Base-by-base conservation (phyloP, 2,329 filamentous ascomycete species). In the Fusarium concolor region DNA sequence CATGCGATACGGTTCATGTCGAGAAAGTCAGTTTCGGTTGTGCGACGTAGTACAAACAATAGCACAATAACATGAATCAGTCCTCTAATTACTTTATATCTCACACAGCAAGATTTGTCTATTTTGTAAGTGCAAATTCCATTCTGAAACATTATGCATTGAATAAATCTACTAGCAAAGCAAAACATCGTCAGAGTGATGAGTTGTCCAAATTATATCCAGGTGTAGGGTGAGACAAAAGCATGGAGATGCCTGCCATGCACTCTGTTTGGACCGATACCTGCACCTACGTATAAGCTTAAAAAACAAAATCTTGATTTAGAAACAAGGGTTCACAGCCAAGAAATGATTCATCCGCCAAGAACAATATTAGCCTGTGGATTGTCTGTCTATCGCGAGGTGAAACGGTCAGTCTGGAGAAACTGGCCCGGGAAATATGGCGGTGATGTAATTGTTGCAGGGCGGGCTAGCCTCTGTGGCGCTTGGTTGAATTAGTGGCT, bases 221-320 rank as follows among this genome's bases (percentile, higher is more conserved):
- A n/a, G n/a, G 22, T 56, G 17, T 56, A 58, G 55, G 55, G 55
- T 58, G 55, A 53, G 41, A 53, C 54, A 22, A 17, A 20, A 18
- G 17, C 20, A 56, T 56, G 46, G 28, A 56, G 18, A 51, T 51
- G 52, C 33, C 43, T 50, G 43, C 11, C 20, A 12, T 33, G 29
- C 29, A 33, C 4, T 12, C n/a, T 28, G 29, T 15, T 35, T 35
- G 31, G 31, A 9, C 15, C 31, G 17, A 7, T 5, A 9, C 3
- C 26, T 35, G 22, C 29, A 46, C n/a, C 20, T 29, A 14, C 24
- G 17, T n/a, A 37, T 56, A 56, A 56, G 54, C 54, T 56, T 56
- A 55, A 41, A 45, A 53, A 42, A 24, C 10, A 29, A 29, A 55
- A 55, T 44, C 39, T 31, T 45, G 56, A 38, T 58, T 58, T 41